Conservation (phyloP, 108 stramenopile species). For the Halocafeteria seosinensis region DNA sequence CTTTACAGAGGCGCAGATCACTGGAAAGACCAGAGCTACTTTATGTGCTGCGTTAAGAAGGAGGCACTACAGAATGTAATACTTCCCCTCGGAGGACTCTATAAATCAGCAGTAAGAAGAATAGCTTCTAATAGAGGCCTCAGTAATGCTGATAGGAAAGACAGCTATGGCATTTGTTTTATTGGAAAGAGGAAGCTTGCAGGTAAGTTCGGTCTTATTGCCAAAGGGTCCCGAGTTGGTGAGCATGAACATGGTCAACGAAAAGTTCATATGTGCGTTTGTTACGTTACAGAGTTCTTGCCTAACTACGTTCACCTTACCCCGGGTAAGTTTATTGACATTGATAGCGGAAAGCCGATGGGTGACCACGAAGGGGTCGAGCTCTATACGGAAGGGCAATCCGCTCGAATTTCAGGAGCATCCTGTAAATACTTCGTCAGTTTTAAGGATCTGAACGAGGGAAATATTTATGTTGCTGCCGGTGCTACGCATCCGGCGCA, state of each 20-base stretch:
- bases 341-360: conserved; percentile 18
- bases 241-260: too few relatives aligned
- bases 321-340: conserved; percentile 48
- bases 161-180: conserved; percentile 85
- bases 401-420: neutral
- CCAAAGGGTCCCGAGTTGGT: too few relatives aligned
- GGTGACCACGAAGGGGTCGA: neutral
- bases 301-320: conserved; percentile 48
- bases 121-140: conserved; percentile 49
- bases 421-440: neutral
- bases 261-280: too few relatives aligned
- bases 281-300: too few relatives aligned
- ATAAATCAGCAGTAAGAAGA: conserved; percentile 56
- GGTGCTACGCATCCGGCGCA: neutral
- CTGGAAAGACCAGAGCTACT: conserved; percentile 82
- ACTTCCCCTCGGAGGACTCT: conserved; percentile 65
- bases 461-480: neutral
- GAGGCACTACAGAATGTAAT: conserved; percentile 48
- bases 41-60: conserved; percentile 52
- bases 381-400: neutral
- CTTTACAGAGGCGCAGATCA: conserved; percentile 53
- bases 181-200: conserved; percentile 70
- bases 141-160: conserved; percentile 59
- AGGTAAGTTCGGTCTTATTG: too few relatives aligned
- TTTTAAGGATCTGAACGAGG: neutral